phyloP scores from a whole-genome alignment of 495 filamentous ascomycete species.

The Aspergillus campestris region DNA sequence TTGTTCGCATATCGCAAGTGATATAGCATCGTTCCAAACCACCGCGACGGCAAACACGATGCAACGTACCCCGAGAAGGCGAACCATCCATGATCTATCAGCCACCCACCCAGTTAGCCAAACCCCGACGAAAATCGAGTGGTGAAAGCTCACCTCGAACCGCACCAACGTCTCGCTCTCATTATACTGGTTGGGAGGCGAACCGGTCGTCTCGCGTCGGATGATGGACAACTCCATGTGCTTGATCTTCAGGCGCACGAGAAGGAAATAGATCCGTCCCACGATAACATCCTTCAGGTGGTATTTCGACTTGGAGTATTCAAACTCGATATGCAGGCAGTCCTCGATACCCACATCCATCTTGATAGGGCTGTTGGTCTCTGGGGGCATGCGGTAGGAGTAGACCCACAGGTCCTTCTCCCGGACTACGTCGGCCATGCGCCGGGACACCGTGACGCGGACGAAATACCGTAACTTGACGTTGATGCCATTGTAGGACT shows the following conservation, averaged over 20 bases:
- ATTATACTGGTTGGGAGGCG: constrained; percentile 99
- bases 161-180: constrained; percentile 97
- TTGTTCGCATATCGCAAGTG: neutral
- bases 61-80: constrained; percentile 66
- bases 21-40: neutral
- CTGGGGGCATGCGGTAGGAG: constrained; percentile 94
- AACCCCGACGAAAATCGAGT: neutral
- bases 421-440: constrained; percentile 95
- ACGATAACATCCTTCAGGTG: constrained; percentile 99
- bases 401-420: constrained; percentile 99
- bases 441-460: constrained; percentile 87
- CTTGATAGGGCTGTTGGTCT: constrained; percentile 97
- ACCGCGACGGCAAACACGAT: neutral
- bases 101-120: constrained; percentile 4
- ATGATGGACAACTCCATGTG: constrained; percentile 99
- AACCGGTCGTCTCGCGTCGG: constrained; percentile 89
- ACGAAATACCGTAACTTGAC: constrained; percentile 98
- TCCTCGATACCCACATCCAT: constrained; percentile 99
- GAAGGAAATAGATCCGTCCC: constrained; percentile 95
- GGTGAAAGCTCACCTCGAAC: constrained; percentile 66
- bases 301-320: constrained; percentile 98
- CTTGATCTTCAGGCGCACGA: constrained; percentile 98
- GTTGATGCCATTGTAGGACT: constrained; percentile 99
- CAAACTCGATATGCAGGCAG: constrained; percentile 98
- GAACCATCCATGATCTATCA: constrained; percentile 96